Evolutionary conservation across 2,329 filamentous ascomycete genomes (phyloP).

Genomic region (Aureobasidium sp.): DNA sequence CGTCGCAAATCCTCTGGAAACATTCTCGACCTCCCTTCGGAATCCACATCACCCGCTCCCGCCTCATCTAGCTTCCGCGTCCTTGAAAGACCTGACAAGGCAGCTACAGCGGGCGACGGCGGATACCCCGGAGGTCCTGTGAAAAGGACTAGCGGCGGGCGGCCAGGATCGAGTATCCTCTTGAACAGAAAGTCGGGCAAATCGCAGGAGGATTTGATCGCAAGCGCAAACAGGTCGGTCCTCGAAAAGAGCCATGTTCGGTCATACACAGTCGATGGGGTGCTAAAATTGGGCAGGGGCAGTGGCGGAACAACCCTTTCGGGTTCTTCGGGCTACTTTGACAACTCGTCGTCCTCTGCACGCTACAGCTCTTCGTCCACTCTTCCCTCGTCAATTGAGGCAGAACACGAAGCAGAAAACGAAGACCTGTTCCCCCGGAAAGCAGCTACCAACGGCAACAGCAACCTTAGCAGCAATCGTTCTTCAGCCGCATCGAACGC

Average conservation of each 20-base stretch:
- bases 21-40: slow-evolving; percentile 37
- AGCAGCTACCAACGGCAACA: slow-evolving; percentile 33
- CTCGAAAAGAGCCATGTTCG: slow-evolving; percentile 5
- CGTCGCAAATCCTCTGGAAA: slow-evolving; percentile 51
- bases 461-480: slow-evolving; percentile 31
- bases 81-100: slow-evolving; percentile 44
- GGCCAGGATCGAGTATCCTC: slow-evolving; percentile 30
- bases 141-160: slow-evolving; percentile 29
- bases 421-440: slow-evolving; percentile 32
- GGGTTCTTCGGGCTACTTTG: slow-evolving; percentile 38
- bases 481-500: slow-evolving; percentile 18
- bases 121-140: slow-evolving; percentile 22
- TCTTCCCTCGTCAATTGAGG: slow-evolving; percentile 49
- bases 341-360: slow-evolving; percentile 38
- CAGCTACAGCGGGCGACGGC: slow-evolving; percentile 37
- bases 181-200: slow-evolving; percentile 28
- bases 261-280: slow-evolving; percentile 33
- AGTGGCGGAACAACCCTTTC: slow-evolving; percentile 45
- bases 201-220: slow-evolving; percentile 28
- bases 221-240: slow-evolving; percentile 28
- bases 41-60: slow-evolving; percentile 13
- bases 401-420: slow-evolving; percentile 29
- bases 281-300: slow-evolving; percentile 35
- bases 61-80: slow-evolving; percentile 45
- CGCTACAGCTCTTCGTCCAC: slow-evolving; percentile 51